Evolutionary conservation across 345 rosid species (phyloP).

Genomic region (Gossypioides kirkii): DNA sequence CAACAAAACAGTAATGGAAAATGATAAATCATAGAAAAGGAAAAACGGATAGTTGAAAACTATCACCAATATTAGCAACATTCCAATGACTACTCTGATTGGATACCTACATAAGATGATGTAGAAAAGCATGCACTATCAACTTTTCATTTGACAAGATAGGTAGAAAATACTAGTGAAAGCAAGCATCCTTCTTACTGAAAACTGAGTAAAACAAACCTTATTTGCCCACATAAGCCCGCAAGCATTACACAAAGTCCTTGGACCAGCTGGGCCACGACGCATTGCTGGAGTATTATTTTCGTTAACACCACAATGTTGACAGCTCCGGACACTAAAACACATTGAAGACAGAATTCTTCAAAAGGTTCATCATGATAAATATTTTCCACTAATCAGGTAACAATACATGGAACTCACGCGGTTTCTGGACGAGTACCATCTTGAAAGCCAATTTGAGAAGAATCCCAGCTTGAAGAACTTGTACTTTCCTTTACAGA

Average conservation of each 20-base stretch:
- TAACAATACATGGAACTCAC: slow-evolving; percentile 40
- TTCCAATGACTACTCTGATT: background rate
- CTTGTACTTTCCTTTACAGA: slow-evolving; percentile 51
- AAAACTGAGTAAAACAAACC: slow-evolving; percentile 31
- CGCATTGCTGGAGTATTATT: slow-evolving; percentile 74
- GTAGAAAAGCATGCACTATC: background rate
- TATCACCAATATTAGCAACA: background rate
- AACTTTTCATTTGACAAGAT: background rate
- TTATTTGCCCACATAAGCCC: slow-evolving; percentile 90
- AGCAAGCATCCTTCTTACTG: background rate
- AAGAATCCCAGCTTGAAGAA: slow-evolving; percentile 46
- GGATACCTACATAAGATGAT: background rate
- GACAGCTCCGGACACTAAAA: slow-evolving; percentile 48
- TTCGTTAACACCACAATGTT: slow-evolving; percentile 68
- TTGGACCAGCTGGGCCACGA: slow-evolving; percentile 81
- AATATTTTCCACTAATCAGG: slow-evolving; percentile 1
- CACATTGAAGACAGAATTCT: slow-evolving; percentile 14
- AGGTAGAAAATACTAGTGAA: background rate
- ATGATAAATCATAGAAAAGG: background rate
- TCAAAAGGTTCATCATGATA: slow-evolving; percentile 10
- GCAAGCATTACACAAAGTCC: slow-evolving; percentile 74
- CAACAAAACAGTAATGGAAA: slow-evolving; percentile 12
- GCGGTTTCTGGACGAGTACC: slow-evolving; percentile 42
- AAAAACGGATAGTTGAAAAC: background rate
- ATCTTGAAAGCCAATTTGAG: slow-evolving; percentile 44